Evolutionary conservation across 2,329 filamentous ascomycete genomes (phyloP), one percentile per base, ranked within the genome.

Genomic region (Xylariaceae sp.): DNA sequence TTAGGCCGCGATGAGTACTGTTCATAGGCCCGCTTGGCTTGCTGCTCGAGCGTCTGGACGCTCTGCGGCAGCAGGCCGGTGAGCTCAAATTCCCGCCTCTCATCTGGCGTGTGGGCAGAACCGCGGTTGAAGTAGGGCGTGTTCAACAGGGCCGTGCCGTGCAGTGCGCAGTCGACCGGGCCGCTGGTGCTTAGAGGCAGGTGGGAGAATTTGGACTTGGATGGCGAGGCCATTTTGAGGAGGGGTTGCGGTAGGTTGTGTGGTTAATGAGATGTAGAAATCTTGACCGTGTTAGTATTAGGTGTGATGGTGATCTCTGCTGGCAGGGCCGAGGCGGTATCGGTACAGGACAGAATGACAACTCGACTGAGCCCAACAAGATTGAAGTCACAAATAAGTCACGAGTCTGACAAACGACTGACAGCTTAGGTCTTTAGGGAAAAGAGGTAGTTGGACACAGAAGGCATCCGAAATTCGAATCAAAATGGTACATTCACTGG

Each of bases 51-150:
- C 0, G 76, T 83, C 52, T 90, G 82, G 5, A 86, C 64, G 49
- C 79, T 72, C 7, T 74, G 67, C 0, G 88, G 88, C 0, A 94
- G 64, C 5, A 93, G 62, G 4, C 86, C 83, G 13, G 76, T 70
- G 2, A 94, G 71, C 19, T 75, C 73, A 56, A 94, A 93, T 1
- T 64, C 61, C 3, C 64, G 60, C 9, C 87, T 75, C 51, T 94
- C 87, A 18, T 83, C 61, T 1, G 63, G 49, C 0, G 82, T 72
- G 46, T 90, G 90, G 0, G 78, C 85, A 3, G 85, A 87, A 19
- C 87, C 87, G 57, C 92, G 92, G 63, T 93, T 94, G 61, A 87
- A 80, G 47, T 74, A 77, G 2, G 80, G 69, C 9, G 73, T 75
- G 39, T 76, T 72, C 7, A 87, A 65, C 5, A 87, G 61, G 1